phyloP scores from a whole-genome alignment of 352 stramenopile genomes.

The Pseudoperonospora humuli region DNA sequence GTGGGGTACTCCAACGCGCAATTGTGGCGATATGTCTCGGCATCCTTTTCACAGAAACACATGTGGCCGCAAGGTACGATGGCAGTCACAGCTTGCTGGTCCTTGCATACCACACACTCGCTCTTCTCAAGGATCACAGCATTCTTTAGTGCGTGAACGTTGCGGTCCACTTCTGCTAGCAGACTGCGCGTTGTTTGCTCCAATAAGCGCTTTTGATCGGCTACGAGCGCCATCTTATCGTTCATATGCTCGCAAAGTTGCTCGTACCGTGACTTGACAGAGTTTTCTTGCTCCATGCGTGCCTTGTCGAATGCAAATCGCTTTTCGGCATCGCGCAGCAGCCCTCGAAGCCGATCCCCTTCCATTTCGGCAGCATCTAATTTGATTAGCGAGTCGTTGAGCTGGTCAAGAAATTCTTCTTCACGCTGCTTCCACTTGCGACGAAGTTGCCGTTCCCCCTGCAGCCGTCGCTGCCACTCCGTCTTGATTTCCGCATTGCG shows the following conservation, averaged over 20 bases:
- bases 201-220: constrained; percentile 69
- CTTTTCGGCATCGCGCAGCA: constrained; percentile 62
- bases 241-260: constrained; percentile 70
- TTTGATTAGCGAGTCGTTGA: constrained; percentile 51
- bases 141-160: constrained; percentile 63
- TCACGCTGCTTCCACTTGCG: constrained; percentile 73
- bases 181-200: constrained; percentile 75
- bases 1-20: constrained; percentile 34
- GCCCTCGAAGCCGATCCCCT: constrained; percentile 28
- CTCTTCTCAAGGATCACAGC: constrained; percentile 47
- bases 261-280: constrained; percentile 66
- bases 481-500: constrained; percentile 76
- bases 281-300: constrained; percentile 65
- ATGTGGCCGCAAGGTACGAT: constrained; percentile 78
- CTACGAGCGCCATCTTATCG: constrained; percentile 49
- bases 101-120: constrained; percentile 80
- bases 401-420: constrained; percentile 58
- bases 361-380: constrained; percentile 43
- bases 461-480: constrained; percentile 71
- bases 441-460: constrained; percentile 69
- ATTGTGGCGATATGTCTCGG: constrained; percentile 53
- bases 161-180: constrained; percentile 60
- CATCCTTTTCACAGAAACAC: constrained; percentile 81
- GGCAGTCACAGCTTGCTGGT: constrained; percentile 57
- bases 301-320: constrained; percentile 62